These are phyloP conservation scores for Tremella yokohamensis DNA, from an alignment of 768 basidiomycete species.

Conservation along the genomic window DNA sequence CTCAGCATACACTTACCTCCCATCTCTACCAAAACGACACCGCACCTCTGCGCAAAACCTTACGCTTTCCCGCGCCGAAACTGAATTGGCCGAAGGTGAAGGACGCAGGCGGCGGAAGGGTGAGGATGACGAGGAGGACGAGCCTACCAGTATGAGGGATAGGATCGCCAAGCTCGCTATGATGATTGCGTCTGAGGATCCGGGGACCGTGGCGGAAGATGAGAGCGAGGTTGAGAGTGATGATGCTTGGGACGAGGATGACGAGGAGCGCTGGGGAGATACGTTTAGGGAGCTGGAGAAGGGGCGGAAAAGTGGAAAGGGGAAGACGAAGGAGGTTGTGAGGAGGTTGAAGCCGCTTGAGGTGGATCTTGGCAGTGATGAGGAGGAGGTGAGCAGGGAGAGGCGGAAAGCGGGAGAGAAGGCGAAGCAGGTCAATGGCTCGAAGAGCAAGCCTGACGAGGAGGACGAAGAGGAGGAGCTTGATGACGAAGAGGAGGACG, in stretches of 20 bases:
- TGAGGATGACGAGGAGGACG: slow-evolving; percentile 42
- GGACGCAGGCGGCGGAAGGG: slow-evolving; percentile 8
- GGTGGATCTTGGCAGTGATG: slow-evolving; percentile 55
- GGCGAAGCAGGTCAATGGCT: slow-evolving; percentile 52
- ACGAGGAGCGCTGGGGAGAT: slow-evolving; percentile 51
- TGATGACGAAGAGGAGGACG: slow-evolving; percentile 20
- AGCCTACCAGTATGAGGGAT: slow-evolving; percentile 49
- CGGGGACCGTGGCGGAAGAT: slow-evolving; percentile 36
- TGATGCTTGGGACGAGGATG: slow-evolving; percentile 51
- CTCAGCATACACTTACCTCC: slow-evolving; percentile 41
- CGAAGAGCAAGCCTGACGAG: slow-evolving; percentile 13
- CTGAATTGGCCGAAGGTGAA: slow-evolving; percentile 15
- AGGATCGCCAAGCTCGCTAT: slow-evolving; percentile 47
- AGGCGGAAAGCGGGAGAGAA: slow-evolving; percentile 43
- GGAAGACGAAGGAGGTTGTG: slow-evolving; percentile 38
- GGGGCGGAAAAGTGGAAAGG: slow-evolving; percentile 30
- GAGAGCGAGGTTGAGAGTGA: slow-evolving; percentile 51
- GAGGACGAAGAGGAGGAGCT: slow-evolving; percentile 24
- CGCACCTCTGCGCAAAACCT: slow-evolving; percentile 32
- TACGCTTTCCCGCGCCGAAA: slow-evolving; percentile 32
- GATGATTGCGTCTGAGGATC: slow-evolving; percentile 48
- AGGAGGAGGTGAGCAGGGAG: slow-evolving; percentile 49
- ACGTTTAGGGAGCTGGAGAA: slow-evolving; percentile 45
- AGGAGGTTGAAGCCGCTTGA: slow-evolving; percentile 44
- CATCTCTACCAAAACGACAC: slow-evolving; percentile 38